Evolutionary conservation across 495 filamentous ascomycete genomes (phyloP), one percentile per base, ranked within the genome.

Genomic region (Neurospora tetraspora): DNA sequence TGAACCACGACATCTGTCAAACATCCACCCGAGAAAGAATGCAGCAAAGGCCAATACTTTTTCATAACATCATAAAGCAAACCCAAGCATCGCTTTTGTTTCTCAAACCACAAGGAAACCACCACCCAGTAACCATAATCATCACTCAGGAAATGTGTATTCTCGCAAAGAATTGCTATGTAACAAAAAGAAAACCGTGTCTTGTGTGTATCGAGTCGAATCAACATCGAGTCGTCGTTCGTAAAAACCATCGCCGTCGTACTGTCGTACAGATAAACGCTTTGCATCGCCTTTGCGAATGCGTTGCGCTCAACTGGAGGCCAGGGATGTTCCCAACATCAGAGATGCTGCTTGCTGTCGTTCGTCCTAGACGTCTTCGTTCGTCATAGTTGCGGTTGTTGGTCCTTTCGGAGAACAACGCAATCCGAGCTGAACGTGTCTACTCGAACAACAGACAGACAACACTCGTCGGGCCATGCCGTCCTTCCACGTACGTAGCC

Each of bases 401-500:
- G 47, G 1, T 0, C 47, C 47, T 61, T 61, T 31, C 47, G 47
- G 23, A 59, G 0, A 16, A 61, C 27, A 65, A 61, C 1, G 23
- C 23, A 65, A 27, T 10, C 27, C 1, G 5, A 11, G 10, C 20
- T 12, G 11, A 45, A 45, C 42, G 3, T 18, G 14, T 42, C 40
- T 45, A 16, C 18, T n/a, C 40, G n/a, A 45, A 20, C 16, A 20
- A 61, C 23, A 65, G 8, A 65, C 53, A 59, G 20, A 27, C 47
- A 72, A 43, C 68, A 36, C 10, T 27, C 39, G 69, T 72, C 42
- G n/a, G 9, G 68, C 73, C 79, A 79, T 76, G 78, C 79, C 79
- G 79, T 80, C 79, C 79, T 76, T 75, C 75, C 72, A 77, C 79
- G 78, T 80, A 77, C 72, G 75, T 74, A 10, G 42, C 40, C 39